These are phyloP conservation scores for Solanum etuberosum DNA, from an alignment of 257 asterid species.

Conservation along the genomic window DNA sequence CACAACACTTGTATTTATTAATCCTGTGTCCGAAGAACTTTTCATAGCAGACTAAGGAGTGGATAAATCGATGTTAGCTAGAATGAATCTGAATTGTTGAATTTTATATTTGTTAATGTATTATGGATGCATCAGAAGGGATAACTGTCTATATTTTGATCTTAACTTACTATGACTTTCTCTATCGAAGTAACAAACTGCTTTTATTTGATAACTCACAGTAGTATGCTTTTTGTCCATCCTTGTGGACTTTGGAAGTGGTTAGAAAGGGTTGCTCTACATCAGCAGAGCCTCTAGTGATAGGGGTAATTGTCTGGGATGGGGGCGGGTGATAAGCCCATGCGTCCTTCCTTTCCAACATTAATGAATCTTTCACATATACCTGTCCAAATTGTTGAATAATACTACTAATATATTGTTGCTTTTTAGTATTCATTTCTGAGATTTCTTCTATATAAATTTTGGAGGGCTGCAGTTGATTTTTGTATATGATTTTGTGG, in stretches of 20 bases:
- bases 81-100: neutral
- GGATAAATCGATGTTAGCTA: neutral
- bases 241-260: neutral
- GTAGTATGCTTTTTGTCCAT: neutral
- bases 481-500: neutral
- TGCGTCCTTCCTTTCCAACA: neutral
- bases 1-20: neutral
- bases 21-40: neutral
- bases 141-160: neutral
- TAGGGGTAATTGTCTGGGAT: neutral
- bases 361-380: neutral
- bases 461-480: neutral
- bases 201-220: neutral
- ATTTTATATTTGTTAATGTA: neutral
- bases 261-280: neutral
- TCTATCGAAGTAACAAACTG: neutral
- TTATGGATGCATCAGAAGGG: neutral
- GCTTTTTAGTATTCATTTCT: neutral
- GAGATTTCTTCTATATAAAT: neutral
- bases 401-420: neutral
- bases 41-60: neutral
- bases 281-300: neutral
- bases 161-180: neutral
- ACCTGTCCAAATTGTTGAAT: neutral
- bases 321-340: neutral